Evolutionary conservation across 2,329 filamentous ascomycete species (phyloP), one percentile per base, ranked within the genome.

Genomic region (Myriangium duriaei): DNA sequence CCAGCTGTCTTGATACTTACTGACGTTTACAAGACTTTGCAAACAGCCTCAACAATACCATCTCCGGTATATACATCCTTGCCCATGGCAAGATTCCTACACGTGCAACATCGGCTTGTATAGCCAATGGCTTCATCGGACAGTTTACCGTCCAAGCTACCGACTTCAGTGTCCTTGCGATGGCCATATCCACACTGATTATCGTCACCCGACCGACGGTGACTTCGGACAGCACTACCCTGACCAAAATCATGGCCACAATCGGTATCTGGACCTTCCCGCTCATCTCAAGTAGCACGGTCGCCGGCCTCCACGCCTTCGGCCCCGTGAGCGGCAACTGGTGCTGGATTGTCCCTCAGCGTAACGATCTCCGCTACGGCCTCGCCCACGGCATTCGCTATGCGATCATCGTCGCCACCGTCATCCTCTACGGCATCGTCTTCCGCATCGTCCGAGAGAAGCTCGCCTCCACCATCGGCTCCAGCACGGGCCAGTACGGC

Each of bases 341-440:
- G 64, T 67, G 64, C 48, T 68, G 64, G 64, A 67, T 68, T 41
- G 49, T 54, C 10, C 44, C 51, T 10, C 45, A 52, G 2, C 49
- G 56, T n/a, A 45, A 52, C 16, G 57, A 56, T 10, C 51, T 65
- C n/a, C 59, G 64, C 16, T 68, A 67, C 41, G 57, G 50, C 2
- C 51, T 68, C 34, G 62, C 60, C 0, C 64, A 68, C 40, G 63
- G 58, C 29, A 67, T 63, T 64, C 59, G 64, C 4, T 57, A 67
- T 34, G 51, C 55, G 11, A 61, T 67, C 28, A 62, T 67, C 35
- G 42, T 60, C 26, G 47, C 49, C 5, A 63, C 60, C 1, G 53
- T 65, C 12, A 48, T 42, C 24, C 62, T 65, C 13, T 67, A 67
- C 40, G 49, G 55, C 1, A 65, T 62, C 38, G 57, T 68, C 13